phyloP scores from a whole-genome alignment of 2,329 filamentous ascomycete species.

The Dothistroma pini region DNA sequence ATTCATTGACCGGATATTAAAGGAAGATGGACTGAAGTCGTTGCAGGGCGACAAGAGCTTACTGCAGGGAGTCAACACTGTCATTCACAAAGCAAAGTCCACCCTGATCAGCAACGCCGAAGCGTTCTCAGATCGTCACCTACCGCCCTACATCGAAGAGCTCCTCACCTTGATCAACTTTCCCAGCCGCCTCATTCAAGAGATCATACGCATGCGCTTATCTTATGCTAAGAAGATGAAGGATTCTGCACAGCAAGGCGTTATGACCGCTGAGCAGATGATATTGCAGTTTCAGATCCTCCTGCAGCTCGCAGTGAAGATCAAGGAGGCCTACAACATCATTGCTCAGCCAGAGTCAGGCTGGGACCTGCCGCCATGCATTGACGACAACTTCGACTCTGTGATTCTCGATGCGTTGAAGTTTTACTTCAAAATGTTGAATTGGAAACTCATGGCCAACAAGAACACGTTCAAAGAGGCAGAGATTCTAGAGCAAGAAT shows the following conservation, averaged over 20 bases:
- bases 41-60: conserved; percentile 82
- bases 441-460: conserved; percentile 95
- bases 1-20: conserved; percentile 90
- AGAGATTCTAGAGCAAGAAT: conserved; percentile 94
- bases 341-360: conserved; percentile 84
- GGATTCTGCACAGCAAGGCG: conserved; percentile 85
- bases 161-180: conserved; percentile 96
- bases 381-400: conserved; percentile 92
- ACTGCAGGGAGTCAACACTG: conserved; percentile 74
- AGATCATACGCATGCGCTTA: conserved; percentile 88
- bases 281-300: conserved; percentile 94
- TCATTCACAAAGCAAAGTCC: conserved; percentile 89
- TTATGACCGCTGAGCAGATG: conserved; percentile 96
- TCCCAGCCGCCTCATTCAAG: conserved; percentile 89
- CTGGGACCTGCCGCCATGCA: conserved; percentile 93
- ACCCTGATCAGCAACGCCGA: conserved; percentile 84
- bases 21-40: conserved; percentile 91
- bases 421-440: conserved; percentile 98
- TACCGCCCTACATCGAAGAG: conserved; percentile 96
- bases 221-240: conserved; percentile 94
- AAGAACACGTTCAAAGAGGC: conserved; percentile 99
- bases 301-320: conserved; percentile 83
- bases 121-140: conserved; percentile 79
- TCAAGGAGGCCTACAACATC: conserved; percentile 81
- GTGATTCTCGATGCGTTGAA: conserved; percentile 89